A percentile compares a stretch with the other conserved stretches of the same genome.
Evolutionary conservation across 192 early-diverging fungal genomes (phyloP).

Genomic region (Backusella circina): DNA sequence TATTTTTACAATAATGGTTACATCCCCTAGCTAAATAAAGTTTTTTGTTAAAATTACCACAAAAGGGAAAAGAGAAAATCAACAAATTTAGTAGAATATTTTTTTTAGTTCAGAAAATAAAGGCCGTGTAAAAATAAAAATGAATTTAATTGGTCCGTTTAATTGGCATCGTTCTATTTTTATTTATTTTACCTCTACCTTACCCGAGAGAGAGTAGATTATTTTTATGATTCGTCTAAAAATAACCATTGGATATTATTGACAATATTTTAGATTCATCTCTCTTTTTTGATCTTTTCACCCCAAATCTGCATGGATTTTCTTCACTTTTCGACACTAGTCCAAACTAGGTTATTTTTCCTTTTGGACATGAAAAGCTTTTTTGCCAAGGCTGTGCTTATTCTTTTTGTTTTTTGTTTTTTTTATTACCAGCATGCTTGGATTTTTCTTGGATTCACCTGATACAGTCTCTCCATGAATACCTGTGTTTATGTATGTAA

Average conservation of each 20-base stretch:
- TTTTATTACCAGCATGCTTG: neutral
- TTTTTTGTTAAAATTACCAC: neutral
- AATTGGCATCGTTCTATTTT: neutral
- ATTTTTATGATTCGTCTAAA: neutral
- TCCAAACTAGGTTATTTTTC: neutral
- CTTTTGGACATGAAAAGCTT: neutral
- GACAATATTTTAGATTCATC: neutral
- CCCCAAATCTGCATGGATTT: neutral
- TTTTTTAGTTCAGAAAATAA: neutral
- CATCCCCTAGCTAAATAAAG: neutral
- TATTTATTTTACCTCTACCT: neutral
- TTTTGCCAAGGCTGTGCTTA: neutral
- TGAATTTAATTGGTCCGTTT: neutral
- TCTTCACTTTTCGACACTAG: neutral
- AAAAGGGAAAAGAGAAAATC: neutral
- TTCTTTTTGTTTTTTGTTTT: neutral
- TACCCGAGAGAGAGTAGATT: neutral
- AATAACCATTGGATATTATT: neutral
- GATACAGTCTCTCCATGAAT: neutral
- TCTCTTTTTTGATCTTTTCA: neutral
- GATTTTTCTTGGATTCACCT: slow-evolving; percentile 3
- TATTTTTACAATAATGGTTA: neutral
- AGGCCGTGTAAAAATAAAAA: neutral
- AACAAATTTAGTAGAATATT: neutral
- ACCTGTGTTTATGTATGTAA: neutral